phyloP scores from a whole-genome alignment of 345 rosid species.

The Pelargonium nanum region DNA sequence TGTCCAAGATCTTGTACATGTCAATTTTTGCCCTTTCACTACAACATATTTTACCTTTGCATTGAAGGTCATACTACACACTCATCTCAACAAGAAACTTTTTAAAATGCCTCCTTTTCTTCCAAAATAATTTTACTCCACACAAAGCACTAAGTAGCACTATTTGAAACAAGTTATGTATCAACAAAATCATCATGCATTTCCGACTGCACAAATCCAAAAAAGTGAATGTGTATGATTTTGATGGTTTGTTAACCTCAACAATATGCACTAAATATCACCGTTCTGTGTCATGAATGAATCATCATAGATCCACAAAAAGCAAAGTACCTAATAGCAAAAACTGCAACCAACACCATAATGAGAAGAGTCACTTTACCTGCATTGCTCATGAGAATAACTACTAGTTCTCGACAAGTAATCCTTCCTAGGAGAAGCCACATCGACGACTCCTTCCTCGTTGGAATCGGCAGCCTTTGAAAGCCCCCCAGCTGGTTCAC shows the following conservation, averaged over 20 bases:
- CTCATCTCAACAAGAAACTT: no score
- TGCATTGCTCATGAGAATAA: slow-evolving; percentile 74
- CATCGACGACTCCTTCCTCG: slow-evolving; percentile 18
- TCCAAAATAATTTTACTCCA: neutral
- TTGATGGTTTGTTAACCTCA: no score
- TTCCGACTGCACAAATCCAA: neutral
- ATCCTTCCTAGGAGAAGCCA: slow-evolving; percentile 36
- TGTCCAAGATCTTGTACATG: no score
- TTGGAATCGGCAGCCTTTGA: slow-evolving; percentile 15
- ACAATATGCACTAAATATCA: no score
- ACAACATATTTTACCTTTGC: no score
- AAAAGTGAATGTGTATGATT: neutral
- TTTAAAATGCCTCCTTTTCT: no score
- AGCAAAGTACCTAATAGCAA: neutral
- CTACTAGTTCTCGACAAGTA: slow-evolving; percentile 42
- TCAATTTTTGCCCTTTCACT: no score
- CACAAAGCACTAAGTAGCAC: neutral
- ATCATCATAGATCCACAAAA: neutral
- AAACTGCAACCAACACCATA: neutral
- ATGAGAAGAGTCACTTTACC: slow-evolving; percentile 20
- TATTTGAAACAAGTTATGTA: neutral
- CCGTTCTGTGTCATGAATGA: no score
- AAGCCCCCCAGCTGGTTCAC: slow-evolving; percentile 12
- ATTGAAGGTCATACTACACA: no score
- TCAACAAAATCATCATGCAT: no score